Percentiles rank a stretch among this genome's conserved stretches.
Evolutionary conservation across 2,329 filamentous ascomycete genomes (phyloP).

Genomic region (Aphanoascus verrucosus): DNA sequence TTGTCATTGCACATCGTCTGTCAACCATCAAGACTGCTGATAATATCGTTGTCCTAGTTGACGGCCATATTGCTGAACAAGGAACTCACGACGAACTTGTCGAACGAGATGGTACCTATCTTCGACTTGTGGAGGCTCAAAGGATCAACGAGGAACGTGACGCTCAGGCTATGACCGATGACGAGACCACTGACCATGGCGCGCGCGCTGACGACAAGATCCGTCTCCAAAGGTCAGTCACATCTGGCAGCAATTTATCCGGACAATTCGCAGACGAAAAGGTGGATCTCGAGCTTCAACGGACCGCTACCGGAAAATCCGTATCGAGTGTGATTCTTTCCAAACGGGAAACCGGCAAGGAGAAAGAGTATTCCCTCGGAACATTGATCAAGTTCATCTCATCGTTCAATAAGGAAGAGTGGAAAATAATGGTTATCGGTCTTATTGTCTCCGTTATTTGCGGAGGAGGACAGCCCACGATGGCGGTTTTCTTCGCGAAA

Average conservation of each 20-base stretch:
- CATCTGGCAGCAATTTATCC: conserved; percentile 16
- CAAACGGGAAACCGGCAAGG: conserved; percentile 41
- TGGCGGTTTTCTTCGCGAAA: conserved; percentile 80
- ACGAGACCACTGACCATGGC: conserved; percentile 20
- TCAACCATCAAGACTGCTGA: conserved; percentile 90
- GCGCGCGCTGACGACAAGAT: neutral
- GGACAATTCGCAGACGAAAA: conserved; percentile 27
- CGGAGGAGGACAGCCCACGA: conserved; percentile 67
- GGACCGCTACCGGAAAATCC: conserved; percentile 43
- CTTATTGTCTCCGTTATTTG: conserved; percentile 64
- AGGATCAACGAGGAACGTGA: conserved; percentile 54
- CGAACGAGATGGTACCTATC: conserved; percentile 61
- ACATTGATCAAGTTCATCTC: conserved; percentile 68
- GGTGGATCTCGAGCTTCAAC: conserved; percentile 26
- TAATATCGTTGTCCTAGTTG: conserved; percentile 88
- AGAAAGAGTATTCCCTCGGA: conserved; percentile 57
- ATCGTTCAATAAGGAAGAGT: conserved; percentile 67
- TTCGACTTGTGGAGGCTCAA: conserved; percentile 77
- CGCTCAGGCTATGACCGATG: conserved; percentile 23
- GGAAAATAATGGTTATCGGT: conserved; percentile 60
- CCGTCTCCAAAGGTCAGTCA: conserved; percentile 10
- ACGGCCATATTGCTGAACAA: conserved; percentile 81
- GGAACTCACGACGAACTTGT: conserved; percentile 76
- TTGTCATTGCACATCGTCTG: conserved; percentile 88
- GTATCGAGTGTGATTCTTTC: conserved; percentile 61